Evolutionary conservation across 1,139 yeast genomes (phyloP), one percentile per base, ranked within the genome.

Genomic region (Geotrichum cucujoidarum): DNA sequence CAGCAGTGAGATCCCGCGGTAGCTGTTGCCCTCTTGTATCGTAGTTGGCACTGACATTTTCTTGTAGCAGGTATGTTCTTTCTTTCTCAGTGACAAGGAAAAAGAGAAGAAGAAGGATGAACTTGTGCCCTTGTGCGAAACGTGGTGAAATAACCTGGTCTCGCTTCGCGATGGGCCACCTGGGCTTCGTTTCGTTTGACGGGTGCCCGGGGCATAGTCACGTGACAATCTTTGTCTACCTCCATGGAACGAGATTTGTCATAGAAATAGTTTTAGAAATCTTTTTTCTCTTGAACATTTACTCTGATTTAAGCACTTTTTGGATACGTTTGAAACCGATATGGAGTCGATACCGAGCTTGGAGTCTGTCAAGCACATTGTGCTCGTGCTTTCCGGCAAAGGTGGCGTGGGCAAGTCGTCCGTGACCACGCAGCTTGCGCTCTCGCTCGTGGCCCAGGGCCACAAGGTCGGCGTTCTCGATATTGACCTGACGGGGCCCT

Each of bases 321-420:
- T n/a, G n/a, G n/a, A n/a, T n/a, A n/a, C n/a, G n/a, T n/a, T n/a
- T n/a, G n/a, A n/a, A n/a, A 10, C 7, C 2, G 29, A 16, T 14
- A 47, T 42, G 46, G 35, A 14, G 20, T 43, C 37, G n/a, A 29
- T 54, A 10, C 68, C 68, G 38, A 78, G 90, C 3, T 68, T 87
- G 30, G 64, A 66, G 25, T 71, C 76, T 47, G 83, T 90, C 38
- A 81, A 81, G 59, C 95, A 92, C 63, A 83, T 90, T 44, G 68
- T 89, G 2, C 73, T 92, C 40, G 84, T 92, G 1, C 74, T 92
- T 1, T 86, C 95, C 0, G 97, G 96, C 3, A 89, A 89, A 64
- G 97, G 97, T n/a, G 98, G 95, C 62, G 98, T 92, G 0, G 99
- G 99, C 0, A 92, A 92, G 63, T 87, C 96, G 4, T 88, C 97